Percentiles rank a stretch among this genome's conserved stretches.
These are phyloP conservation scores for Deinandra increscens DNA, from an alignment of 129 eudicot genomes.

Conservation along the genomic window DNA sequence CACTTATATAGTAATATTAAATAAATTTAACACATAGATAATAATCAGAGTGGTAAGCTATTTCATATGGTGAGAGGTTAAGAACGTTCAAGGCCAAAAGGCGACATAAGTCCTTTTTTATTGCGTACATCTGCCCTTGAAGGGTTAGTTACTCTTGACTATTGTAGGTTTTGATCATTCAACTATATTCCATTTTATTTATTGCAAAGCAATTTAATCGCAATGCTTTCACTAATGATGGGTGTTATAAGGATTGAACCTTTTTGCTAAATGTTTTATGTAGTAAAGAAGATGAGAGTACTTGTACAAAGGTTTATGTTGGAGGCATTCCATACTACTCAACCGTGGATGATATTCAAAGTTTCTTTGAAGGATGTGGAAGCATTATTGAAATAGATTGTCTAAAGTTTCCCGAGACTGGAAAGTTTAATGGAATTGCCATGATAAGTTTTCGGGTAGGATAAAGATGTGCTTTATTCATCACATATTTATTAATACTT, in stretches of 20 bases:
- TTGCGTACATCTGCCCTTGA: neutral
- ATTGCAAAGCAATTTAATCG: neutral
- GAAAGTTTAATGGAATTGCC: constrained; percentile 96
- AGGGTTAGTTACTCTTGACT: constrained; percentile 11
- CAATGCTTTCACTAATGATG: neutral
- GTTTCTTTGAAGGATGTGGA: constrained; percentile 94
- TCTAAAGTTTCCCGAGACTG: constrained; percentile 81
- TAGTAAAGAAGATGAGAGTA: constrained; percentile 51
- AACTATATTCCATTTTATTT: neutral
- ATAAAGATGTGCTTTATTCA: neutral
- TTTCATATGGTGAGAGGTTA: neutral
- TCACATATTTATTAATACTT: neutral
- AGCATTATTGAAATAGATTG: constrained; percentile 81
- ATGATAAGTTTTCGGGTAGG: constrained; percentile 87
- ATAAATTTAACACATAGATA: neutral
- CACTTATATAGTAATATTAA: too few species aligned
- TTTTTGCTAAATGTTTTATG: constrained; percentile 17
- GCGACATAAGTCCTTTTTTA: neutral
- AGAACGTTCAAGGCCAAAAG: neutral
- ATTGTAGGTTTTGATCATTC: constrained; percentile 2
- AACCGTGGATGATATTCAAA: constrained; percentile 87
- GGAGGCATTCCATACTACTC: constrained; percentile 98
- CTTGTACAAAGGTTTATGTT: constrained; percentile 69
- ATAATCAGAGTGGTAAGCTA: neutral
- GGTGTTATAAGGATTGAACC: constrained; percentile 5